Conservation (phyloP, 345 rosid genomes). For the Carallia pectinifolia region DNA sequence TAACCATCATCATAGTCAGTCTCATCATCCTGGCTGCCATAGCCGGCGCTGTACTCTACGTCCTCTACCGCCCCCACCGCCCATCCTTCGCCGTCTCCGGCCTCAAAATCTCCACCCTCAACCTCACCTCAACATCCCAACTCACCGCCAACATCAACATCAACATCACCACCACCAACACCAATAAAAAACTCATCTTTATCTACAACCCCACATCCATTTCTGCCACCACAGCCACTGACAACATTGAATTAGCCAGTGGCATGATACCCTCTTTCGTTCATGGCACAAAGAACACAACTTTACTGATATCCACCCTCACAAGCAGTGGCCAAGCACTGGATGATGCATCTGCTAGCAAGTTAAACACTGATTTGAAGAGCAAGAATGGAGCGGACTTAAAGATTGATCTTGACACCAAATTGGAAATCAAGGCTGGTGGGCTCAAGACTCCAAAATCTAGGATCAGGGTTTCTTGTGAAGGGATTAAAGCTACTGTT, state of each 20-base stretch:
- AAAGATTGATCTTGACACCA: conserved; percentile 57
- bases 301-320: conserved; percentile 49
- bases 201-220: conserved; percentile 49
- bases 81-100: conserved; percentile 62
- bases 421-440: conserved; percentile 69
- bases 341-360: conserved; percentile 43
- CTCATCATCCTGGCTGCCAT: conserved; percentile 48
- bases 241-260: conserved; percentile 45
- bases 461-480: conserved; percentile 54
- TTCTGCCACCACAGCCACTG: conserved; percentile 29
- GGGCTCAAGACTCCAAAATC: conserved; percentile 55
- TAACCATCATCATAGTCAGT: conserved; percentile 42
- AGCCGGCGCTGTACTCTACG: conserved; percentile 49
- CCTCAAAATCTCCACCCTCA: conserved; percentile 56
- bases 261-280: conserved; percentile 51
- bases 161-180: conserved; percentile 64
- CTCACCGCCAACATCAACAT: conserved; percentile 56
- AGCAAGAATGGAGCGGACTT: conserved; percentile 47
- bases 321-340: conserved; percentile 34
- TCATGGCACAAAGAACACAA: conserved; percentile 69
- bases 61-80: conserved; percentile 72
- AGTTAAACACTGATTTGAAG: conserved; percentile 53
- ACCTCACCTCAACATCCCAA: conserved; percentile 45
- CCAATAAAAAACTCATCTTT: conserved; percentile 69
- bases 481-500: conserved; percentile 49